phyloP scores from a whole-genome alignment of 1,139 yeast species.

The Geotrichum aggregatum region DNA sequence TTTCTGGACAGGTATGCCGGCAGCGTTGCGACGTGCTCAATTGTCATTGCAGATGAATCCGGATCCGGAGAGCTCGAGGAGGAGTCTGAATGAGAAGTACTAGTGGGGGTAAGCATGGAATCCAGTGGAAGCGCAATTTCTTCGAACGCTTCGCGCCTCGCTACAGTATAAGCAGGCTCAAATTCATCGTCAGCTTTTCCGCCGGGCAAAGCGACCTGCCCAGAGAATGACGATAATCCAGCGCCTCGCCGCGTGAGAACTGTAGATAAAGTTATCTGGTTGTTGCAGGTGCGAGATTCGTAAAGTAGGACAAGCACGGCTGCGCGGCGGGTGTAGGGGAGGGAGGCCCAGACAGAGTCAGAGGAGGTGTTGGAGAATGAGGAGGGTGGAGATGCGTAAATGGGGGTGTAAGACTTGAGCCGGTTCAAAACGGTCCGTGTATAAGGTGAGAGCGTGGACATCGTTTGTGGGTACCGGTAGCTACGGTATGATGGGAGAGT shows the following conservation, averaged over 20 bases:
- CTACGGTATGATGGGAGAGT: too few relatives aligned
- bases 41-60: conserved; percentile 55
- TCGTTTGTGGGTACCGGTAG: not conserved
- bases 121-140: conserved; percentile 70
- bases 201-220: conserved; percentile 87
- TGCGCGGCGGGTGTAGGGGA: conserved; percentile 63
- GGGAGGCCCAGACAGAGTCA: conserved; percentile 48
- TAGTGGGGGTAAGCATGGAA: conserved; percentile 34
- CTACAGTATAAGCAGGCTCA: conserved; percentile 67
- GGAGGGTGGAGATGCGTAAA: too few relatives aligned
- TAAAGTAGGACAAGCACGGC: conserved; percentile 71
- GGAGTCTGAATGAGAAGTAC: too few relatives aligned
- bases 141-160: conserved; percentile 79
- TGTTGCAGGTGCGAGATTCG: conserved; percentile 41
- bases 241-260: conserved; percentile 73
- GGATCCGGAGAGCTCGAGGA: too few relatives aligned
- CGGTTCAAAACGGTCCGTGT: conserved; percentile 13
- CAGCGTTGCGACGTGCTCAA: conserved; percentile 56
- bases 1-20: conserved; percentile 80
- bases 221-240: conserved; percentile 66
- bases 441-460: conserved; percentile 10
- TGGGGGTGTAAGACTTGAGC: conserved; percentile 8
- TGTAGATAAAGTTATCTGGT: conserved; percentile 68
- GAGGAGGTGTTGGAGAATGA: conserved; percentile 5
- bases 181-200: conserved; percentile 43